Evolutionary conservation across 768 basidiomycete genomes (phyloP).

Genomic region (Psilocybe cyanescens): DNA sequence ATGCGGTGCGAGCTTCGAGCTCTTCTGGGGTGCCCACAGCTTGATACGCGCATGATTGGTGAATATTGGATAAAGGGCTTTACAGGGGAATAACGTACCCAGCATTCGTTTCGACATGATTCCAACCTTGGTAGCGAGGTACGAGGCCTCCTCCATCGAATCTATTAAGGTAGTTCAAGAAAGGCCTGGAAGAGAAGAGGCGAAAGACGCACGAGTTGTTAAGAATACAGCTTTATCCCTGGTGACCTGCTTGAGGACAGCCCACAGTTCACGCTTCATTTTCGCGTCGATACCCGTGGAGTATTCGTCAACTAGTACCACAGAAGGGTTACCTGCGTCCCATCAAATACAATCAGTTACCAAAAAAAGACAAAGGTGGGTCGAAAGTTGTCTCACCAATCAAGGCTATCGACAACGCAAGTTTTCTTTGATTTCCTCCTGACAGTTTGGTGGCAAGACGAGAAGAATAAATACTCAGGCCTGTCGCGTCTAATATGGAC

Average conservation of each 20-base stretch:
- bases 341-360: neutral
- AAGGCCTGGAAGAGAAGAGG: neutral
- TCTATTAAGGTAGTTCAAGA: slow-evolving; percentile 9
- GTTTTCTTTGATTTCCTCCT: slow-evolving; percentile 80
- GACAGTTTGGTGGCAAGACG: slow-evolving; percentile 74
- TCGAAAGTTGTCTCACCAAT: slow-evolving; percentile 40
- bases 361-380: neutral
- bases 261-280: slow-evolving; percentile 86
- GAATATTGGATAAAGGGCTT: neutral
- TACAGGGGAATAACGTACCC: slow-evolving; percentile 9
- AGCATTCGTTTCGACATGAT: slow-evolving; percentile 21
- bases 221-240: slow-evolving; percentile 72
- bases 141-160: slow-evolving; percentile 31
- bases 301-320: slow-evolving; percentile 82
- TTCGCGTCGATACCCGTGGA: slow-evolving; percentile 83
- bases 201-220: slow-evolving; percentile 59
- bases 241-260: slow-evolving; percentile 65
- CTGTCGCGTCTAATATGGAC: slow-evolving; percentile 59
- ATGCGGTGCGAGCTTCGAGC: slow-evolving; percentile 20
- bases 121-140: slow-evolving; percentile 27
- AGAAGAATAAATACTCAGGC: slow-evolving; percentile 61
- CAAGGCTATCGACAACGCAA: slow-evolving; percentile 75
- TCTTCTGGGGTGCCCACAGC: slow-evolving; percentile 24
- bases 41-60: slow-evolving; percentile 28
- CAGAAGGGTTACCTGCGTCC: slow-evolving; percentile 56